These are phyloP conservation scores for Corrigiola litoralis DNA, from an alignment of 179 eudicot species.

Conservation along the genomic window DNA sequence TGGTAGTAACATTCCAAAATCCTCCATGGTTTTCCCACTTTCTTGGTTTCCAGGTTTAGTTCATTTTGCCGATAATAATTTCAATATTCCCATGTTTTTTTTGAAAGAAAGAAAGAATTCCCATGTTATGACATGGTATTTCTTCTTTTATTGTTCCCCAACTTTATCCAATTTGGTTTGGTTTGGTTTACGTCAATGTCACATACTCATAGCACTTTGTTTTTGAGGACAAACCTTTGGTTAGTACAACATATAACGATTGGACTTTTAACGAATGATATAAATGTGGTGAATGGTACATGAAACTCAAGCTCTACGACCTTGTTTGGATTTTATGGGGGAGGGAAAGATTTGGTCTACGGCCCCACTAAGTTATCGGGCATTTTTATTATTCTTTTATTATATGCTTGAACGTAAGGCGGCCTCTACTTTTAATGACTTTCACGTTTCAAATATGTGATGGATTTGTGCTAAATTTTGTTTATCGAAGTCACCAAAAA, in stretches of 20 bases:
- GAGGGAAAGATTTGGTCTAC: not conserved
- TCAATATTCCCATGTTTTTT: too few species aligned
- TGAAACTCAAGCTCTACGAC: not conserved
- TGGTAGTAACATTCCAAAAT: not conserved
- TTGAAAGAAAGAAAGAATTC: too few species aligned
- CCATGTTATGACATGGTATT: too few species aligned
- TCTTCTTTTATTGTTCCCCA: not conserved
- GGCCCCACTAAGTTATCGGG: not conserved
- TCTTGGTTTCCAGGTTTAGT: slow-evolving; percentile 3
- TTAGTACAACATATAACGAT: not conserved
- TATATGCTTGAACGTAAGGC: not conserved
- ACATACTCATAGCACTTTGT: too few species aligned
- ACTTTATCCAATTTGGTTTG: too few species aligned
- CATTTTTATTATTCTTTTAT: not conserved
- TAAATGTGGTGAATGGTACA: not conserved
- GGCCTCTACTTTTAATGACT: not conserved
- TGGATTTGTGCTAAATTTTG: not conserved
- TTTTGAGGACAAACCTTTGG: not conserved
- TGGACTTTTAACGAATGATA: not conserved
- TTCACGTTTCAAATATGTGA: slow-evolving; percentile 15
- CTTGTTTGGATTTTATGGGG: not conserved
- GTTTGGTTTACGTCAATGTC: slow-evolving; percentile 18
- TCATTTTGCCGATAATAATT: too few species aligned
- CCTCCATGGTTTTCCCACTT: slow-evolving; percentile 1
- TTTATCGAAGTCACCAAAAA: not conserved